Percentiles rank a stretch among this genome's conserved stretches.
Evolutionary conservation across 495 filamentous ascomycete species (phyloP).

Genomic region (Usnea hakonensis): DNA sequence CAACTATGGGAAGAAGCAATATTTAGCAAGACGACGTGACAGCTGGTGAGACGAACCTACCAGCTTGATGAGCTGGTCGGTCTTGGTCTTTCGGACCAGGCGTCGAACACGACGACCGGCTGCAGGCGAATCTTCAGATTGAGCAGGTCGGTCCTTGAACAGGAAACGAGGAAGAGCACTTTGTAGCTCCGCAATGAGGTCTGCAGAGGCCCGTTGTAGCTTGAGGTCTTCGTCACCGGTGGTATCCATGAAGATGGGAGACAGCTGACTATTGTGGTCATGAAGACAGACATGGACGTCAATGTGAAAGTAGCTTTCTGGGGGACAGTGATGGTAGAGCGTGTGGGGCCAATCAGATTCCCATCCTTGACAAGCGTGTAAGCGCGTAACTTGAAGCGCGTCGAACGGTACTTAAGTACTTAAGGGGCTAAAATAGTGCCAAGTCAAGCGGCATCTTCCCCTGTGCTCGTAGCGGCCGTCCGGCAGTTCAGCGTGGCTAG

Average conservation of each 20-base stretch:
- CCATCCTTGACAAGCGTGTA: not conserved
- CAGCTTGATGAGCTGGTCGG: conserved; percentile 16
- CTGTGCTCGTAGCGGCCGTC: no score
- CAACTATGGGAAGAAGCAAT: conserved; percentile 39
- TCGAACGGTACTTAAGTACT: not conserved
- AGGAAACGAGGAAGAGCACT: conserved; percentile 47
- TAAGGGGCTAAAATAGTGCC: not conserved
- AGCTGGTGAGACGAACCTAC: not conserved
- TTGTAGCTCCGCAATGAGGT: conserved; percentile 59
- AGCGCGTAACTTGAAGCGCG: not conserved
- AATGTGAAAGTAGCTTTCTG: not conserved
- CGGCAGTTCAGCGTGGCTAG: no score
- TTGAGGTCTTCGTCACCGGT: conserved; percentile 60
- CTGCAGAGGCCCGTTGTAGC: conserved; percentile 61
- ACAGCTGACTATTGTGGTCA: not conserved
- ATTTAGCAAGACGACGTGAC: not conserved
- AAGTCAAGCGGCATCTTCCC: not conserved
- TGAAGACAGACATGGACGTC: not conserved
- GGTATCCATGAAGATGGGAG: conserved; percentile 36
- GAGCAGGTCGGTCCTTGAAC: conserved; percentile 32
- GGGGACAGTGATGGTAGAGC: no score
- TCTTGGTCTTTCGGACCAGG: conserved; percentile 16
- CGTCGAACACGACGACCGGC: conserved; percentile 29
- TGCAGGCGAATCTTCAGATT: conserved; percentile 28
- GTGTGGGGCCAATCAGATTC: not conserved